Base-by-base conservation (phyloP, 164 flowering plant species). In the Euptelea pleiosperma region DNA sequence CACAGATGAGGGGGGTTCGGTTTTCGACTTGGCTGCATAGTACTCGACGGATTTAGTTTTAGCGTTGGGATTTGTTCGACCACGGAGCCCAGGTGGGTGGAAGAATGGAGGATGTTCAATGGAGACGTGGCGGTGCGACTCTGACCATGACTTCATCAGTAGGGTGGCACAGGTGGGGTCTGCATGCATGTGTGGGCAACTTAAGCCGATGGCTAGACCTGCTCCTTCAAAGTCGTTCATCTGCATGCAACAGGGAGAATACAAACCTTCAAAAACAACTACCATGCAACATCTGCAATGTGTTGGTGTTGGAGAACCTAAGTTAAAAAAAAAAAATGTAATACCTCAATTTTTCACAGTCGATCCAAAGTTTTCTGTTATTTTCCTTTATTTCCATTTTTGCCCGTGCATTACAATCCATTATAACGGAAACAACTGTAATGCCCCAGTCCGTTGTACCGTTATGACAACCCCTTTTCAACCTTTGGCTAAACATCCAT, bases 221-320 rank as follows among this genome's bases (percentile, higher is more conserved):
- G 91, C 95, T 41, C 84, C 83, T 69, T 74, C 82, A 61, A 90
- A 87, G 18, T 82, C 86, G 56, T 65, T 90, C 43, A 90, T 19
- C 92, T 89, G 77, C 72, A 69, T 19, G 29, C 50, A 30, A 41
- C 15, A 51, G 3, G 4, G 8, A 18, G 11, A 44, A 44, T 11
- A 12, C 3, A 2, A 8, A 2, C 41, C n/a, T n/a, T n/a, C n/a
- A n/a, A n/a, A n/a, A n/a, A n/a, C n/a, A n/a, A n/a, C n/a, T n/a
- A n/a, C n/a, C n/a, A n/a, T n/a, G n/a, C n/a, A n/a, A n/a, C n/a
- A n/a, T n/a, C n/a, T n/a, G n/a, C n/a, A n/a, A n/a, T n/a, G n/a
- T n/a, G n/a, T n/a, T n/a, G n/a, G n/a, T n/a, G n/a, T n/a, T n/a
- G n/a, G n/a, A n/a, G n/a, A n/a, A n/a, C n/a, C n/a, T n/a, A n/a